These are phyloP conservation scores for Perkinsela sp. DNA, from an alignment of 208 protist genomes.

Conservation along the genomic window DNA sequence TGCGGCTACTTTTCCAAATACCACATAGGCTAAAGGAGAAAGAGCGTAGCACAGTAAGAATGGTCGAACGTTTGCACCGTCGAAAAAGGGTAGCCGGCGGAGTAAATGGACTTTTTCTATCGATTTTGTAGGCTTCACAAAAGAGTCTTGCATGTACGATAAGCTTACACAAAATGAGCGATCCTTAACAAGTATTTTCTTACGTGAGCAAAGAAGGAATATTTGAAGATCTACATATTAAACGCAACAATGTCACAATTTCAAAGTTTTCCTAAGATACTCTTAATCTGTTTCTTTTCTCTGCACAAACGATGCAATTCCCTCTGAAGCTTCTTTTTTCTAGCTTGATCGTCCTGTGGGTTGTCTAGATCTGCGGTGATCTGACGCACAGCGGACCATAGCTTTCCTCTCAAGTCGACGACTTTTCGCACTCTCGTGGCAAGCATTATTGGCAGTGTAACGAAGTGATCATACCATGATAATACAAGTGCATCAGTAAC, in stretches of 20 bases:
- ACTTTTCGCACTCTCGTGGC: constrained; percentile 50
- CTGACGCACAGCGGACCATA: constrained; percentile 56
- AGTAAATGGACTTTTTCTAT: not conserved
- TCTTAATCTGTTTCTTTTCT: not conserved
- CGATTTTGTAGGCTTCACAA: not conserved
- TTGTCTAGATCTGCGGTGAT: constrained; percentile 48
- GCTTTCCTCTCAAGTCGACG: constrained; percentile 25
- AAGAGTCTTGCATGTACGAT: not conserved
- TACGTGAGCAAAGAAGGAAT: too few relatives aligned
- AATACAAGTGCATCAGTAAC: constrained; percentile 52
- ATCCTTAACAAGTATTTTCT: too few relatives aligned
- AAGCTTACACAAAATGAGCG: not conserved
- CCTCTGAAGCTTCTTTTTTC: not conserved
- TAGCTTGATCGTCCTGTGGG: constrained; percentile 1
- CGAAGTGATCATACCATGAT: constrained; percentile 64
- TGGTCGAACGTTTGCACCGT: not conserved
- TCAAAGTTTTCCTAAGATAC: not conserved
- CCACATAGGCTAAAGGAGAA: not conserved
- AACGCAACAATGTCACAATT: too few relatives aligned
- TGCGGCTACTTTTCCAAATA: not conserved
- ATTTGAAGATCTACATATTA: too few relatives aligned
- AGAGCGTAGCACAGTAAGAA: not conserved
- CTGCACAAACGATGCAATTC: not conserved
- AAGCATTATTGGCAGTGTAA: constrained; percentile 50
- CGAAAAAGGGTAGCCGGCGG: not conserved